Percentiles rank a stretch among this genome's conserved stretches.
Evolutionary conservation across 495 filamentous ascomycete genomes (phyloP).

Genomic region (Penicillium malachiteum): DNA sequence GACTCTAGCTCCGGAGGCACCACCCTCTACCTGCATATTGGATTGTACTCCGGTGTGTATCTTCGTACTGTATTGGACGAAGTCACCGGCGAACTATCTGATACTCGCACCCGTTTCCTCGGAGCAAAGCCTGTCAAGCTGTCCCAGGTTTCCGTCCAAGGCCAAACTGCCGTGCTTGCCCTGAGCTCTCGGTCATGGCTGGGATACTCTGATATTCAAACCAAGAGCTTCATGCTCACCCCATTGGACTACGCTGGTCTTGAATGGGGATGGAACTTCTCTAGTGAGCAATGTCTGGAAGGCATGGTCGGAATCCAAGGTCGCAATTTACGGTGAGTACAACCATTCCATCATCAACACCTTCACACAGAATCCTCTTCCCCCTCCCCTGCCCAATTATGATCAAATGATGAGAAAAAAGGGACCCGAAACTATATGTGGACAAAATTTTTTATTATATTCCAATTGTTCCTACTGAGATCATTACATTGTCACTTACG

Average conservation of each 20-base stretch:
- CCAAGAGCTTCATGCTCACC: conserved; percentile 84
- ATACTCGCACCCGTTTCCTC: conserved; percentile 90
- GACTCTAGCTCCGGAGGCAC: conserved; percentile 79
- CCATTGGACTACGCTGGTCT: conserved; percentile 85
- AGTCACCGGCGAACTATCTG: conserved; percentile 87
- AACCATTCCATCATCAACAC: background rate
- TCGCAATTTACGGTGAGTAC: conserved; percentile 78
- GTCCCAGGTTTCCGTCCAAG: conserved; percentile 81
- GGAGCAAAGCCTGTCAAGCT: conserved; percentile 85
- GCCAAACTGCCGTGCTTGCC: conserved; percentile 82
- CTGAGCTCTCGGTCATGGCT: conserved; percentile 91
- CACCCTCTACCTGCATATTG: conserved; percentile 91
- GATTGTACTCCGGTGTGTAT: conserved; percentile 92
- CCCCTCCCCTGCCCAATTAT: conserved; percentile 3
- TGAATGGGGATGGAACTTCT: conserved; percentile 94
- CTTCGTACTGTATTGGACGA: conserved; percentile 92
- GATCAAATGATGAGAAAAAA: conserved; percentile 67
- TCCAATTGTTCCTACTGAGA: conserved; percentile 79
- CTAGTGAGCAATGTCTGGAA: conserved; percentile 86
- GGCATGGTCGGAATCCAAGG: conserved; percentile 96
- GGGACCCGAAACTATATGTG: conserved; percentile 50
- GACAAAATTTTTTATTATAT: conserved; percentile 43
- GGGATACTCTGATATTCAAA: conserved; percentile 81
- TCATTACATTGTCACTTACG: conserved; percentile 9
- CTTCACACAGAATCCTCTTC: conserved; percentile 4